phyloP scores from a whole-genome alignment of 169 alveolate species.

The Plasmodium berghei region DNA sequence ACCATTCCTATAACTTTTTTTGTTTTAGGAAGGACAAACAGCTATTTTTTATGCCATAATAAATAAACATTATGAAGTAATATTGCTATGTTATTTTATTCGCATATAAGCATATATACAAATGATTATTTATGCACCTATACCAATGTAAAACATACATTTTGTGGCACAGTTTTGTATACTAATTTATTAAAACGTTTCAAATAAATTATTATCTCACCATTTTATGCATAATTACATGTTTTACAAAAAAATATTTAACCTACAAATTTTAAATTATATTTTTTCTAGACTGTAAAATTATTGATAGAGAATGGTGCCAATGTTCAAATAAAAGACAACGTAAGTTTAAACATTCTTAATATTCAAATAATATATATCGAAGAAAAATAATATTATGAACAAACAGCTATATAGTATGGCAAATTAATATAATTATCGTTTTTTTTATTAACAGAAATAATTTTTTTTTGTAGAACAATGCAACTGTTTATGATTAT shows the following conservation, averaged over 20 bases:
- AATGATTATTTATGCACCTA: background rate
- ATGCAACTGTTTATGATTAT: conserved; percentile 67
- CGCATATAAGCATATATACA: conserved; percentile 5
- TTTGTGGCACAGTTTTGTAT: no score
- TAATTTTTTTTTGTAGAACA: conserved; percentile 32
- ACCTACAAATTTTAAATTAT: no score
- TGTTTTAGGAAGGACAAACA: conserved; percentile 50
- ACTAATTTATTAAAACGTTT: no score
- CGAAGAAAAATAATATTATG: background rate
- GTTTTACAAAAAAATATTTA: no score
- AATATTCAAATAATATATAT: background rate
- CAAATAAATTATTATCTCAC: no score
- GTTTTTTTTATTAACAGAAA: background rate
- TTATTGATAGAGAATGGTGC: conserved; percentile 58
- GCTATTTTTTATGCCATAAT: conserved; percentile 69
- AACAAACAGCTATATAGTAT: background rate
- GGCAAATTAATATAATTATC: background rate
- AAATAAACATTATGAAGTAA: conserved; percentile 67
- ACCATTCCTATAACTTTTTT: background rate
- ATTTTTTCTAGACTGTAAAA: conserved; percentile 27
- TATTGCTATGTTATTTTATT: background rate
- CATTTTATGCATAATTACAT: no score
- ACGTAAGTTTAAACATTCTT: conserved; percentile 12
- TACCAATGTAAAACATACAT: no score
- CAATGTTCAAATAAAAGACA: conserved; percentile 66